A percentile compares a stretch with the other conserved stretches of the same genome.
These are phyloP conservation scores for Ceratobasidium sp. DNA, from an alignment of 1,284 basidiomycete genomes.

Conservation along the genomic window DNA sequence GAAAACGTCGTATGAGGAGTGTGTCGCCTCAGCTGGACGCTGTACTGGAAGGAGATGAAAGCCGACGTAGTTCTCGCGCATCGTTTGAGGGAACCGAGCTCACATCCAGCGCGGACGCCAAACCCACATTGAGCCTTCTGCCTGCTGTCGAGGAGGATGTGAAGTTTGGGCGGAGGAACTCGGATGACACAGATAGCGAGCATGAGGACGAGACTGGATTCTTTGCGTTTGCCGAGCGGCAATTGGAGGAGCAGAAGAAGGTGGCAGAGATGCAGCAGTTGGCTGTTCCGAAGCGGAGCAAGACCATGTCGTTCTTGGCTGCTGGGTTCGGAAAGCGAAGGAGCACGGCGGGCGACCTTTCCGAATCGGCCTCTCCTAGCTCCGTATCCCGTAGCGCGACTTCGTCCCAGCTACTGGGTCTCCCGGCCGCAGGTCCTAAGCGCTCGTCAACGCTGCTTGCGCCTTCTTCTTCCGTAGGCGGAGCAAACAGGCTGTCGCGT, in stretches of 20 bases:
- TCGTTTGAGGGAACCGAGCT: conserved; percentile 21
- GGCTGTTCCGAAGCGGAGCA: conserved; percentile 36
- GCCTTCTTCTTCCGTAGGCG: neutral
- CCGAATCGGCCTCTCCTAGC: neutral
- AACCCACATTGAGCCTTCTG: conserved; percentile 8
- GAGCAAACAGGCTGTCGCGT: conserved; percentile 24
- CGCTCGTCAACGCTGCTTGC: conserved; percentile 30
- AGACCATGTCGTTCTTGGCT: conserved; percentile 38
- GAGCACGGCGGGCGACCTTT: conserved; percentile 11
- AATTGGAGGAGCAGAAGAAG: conserved; percentile 12
- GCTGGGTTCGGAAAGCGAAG: conserved; percentile 37
- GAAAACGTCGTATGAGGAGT: conserved; percentile 36
- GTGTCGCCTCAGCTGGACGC: conserved; percentile 25
- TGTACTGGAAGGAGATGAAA: conserved; percentile 34
- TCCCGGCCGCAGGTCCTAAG: conserved; percentile 5
- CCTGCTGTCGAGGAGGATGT: conserved; percentile 22
- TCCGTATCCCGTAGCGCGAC: conserved; percentile 27
- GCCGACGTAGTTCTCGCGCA: conserved; percentile 24
- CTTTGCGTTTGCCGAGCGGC: conserved; percentile 36
- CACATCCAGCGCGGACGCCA: neutral
- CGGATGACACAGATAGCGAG: conserved; percentile 24
- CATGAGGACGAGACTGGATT: conserved; percentile 33
- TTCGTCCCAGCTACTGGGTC: conserved; percentile 4
- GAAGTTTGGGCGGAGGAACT: conserved; percentile 13
- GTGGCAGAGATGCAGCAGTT: conserved; percentile 4